Conservation (phyloP, 2,329 filamentous ascomycete species). For the Trichoderma hamatum region DNA sequence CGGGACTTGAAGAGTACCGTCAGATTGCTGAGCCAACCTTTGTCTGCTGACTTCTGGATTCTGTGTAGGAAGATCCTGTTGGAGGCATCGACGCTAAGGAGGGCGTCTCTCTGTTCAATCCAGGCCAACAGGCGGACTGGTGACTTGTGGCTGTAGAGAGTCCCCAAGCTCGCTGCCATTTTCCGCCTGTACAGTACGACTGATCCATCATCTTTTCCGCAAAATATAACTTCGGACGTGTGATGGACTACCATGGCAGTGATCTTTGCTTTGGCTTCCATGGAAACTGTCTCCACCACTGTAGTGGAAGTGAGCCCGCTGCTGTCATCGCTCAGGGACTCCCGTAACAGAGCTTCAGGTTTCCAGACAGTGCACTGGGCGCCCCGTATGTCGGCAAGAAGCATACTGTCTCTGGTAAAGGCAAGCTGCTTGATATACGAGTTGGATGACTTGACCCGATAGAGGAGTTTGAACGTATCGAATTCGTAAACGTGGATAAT, state of each 20-base stretch:
- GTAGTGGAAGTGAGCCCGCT: slow-evolving; percentile 32
- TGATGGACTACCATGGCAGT: slow-evolving; percentile 37
- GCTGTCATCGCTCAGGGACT: slow-evolving; percentile 35
- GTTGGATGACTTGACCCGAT: slow-evolving; percentile 33
- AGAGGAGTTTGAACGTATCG: slow-evolving; percentile 37
- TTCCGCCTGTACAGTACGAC: slow-evolving; percentile 38
- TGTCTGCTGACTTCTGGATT: slow-evolving; percentile 27
- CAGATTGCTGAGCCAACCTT: slow-evolving; percentile 17
- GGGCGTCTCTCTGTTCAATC: slow-evolving; percentile 31
- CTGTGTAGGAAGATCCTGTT: slow-evolving; percentile 33
- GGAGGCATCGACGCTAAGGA: slow-evolving; percentile 38
- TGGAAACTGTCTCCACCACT: slow-evolving; percentile 32
- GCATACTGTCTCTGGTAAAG: slow-evolving; percentile 40
- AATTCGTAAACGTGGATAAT: slow-evolving; percentile 38
- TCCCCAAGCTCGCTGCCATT: slow-evolving; percentile 33
- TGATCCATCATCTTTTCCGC: slow-evolving; percentile 43
- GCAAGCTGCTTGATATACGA: slow-evolving; percentile 38
- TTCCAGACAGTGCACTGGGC: slow-evolving; percentile 45
- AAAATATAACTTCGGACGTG: slow-evolving; percentile 37
- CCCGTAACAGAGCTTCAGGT: slow-evolving; percentile 36
- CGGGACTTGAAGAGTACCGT: slow-evolving; percentile 31
- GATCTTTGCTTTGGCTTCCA: slow-evolving; percentile 36
- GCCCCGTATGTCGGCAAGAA: slow-evolving; percentile 42
- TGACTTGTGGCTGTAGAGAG: slow-evolving; percentile 38
- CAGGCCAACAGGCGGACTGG: slow-evolving; percentile 37